A percentile compares a stretch with the other conserved stretches of the same genome.
These are phyloP conservation scores for Periconia macrospinosa DNA, from an alignment of 2,329 filamentous ascomycete species.

Conservation along the genomic window DNA sequence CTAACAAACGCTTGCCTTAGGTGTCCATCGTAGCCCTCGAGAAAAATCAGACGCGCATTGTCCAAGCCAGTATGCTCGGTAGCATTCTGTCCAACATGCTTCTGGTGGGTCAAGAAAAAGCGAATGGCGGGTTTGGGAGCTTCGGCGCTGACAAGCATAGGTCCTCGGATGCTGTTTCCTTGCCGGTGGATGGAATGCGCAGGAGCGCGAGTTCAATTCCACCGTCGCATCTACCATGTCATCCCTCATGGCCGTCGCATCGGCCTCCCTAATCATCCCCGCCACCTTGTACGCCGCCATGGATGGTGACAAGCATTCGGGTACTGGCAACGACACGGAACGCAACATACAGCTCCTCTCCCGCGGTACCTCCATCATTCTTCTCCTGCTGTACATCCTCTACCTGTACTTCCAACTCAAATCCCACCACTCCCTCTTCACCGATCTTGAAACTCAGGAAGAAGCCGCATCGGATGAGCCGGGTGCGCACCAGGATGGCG, in stretches of 20 bases:
- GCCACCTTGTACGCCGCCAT: slow-evolving; percentile 56
- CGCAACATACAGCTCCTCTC: slow-evolving; percentile 54
- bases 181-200: slow-evolving; percentile 49
- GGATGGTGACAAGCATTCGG: slow-evolving; percentile 36
- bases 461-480: slow-evolving; percentile 21
- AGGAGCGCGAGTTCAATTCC: slow-evolving; percentile 63
- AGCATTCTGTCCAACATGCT: slow-evolving; percentile 94
- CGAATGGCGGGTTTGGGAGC: slow-evolving; percentile 19
- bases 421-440: slow-evolving; percentile 52
- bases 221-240: slow-evolving; percentile 79
- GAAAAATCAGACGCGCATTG: slow-evolving; percentile 86
- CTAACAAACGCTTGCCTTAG: slow-evolving; percentile 48
- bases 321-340: slow-evolving; percentile 39
- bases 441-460: slow-evolving; percentile 40
- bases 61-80: slow-evolving; percentile 97
- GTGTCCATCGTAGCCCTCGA: slow-evolving; percentile 89
- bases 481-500: slow-evolving; percentile 35
- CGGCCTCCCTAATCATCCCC: slow-evolving; percentile 57
- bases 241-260: slow-evolving; percentile 60
- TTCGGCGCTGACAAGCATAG: slow-evolving; percentile 47
- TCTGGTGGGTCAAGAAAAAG: slow-evolving; percentile 54
- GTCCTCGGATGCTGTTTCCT: slow-evolving; percentile 58
- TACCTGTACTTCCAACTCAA: slow-evolving; percentile 60
- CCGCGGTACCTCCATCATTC: slow-evolving; percentile 56
- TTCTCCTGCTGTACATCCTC: slow-evolving; percentile 56